Conservation (phyloP, 148 eudicot species). For the Pharnaceum exiguum region DNA sequence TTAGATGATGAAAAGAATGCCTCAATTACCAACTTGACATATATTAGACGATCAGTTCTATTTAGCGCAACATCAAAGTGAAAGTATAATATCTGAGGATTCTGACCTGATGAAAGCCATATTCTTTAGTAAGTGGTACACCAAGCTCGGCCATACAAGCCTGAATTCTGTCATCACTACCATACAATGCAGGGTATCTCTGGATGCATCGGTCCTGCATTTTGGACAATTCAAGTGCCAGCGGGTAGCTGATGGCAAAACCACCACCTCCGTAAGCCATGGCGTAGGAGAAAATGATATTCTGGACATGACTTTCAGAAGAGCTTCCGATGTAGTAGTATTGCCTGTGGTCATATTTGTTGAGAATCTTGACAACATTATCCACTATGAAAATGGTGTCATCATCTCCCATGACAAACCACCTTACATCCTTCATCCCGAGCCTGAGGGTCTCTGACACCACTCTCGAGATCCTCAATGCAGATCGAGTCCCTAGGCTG, state of each 20-base stretch:
- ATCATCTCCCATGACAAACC: conserved; percentile 74
- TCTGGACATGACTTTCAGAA: conserved; percentile 61
- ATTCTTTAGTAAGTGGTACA: conserved; percentile 33
- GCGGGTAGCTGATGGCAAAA: conserved; percentile 58
- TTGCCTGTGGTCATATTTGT: conserved; percentile 51
- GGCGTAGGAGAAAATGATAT: conserved; percentile 55
- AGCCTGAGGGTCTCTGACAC: conserved; percentile 48
- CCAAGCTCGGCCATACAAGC: conserved; percentile 47
- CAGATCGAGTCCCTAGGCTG: conserved; percentile 34
- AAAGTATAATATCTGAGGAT: no score
- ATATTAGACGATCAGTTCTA: no score
- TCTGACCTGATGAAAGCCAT: conserved; percentile 42
- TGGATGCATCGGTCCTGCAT: conserved; percentile 44
- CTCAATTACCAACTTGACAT: no score
- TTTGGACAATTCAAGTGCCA: conserved; percentile 26
- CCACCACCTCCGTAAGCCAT: conserved; percentile 98
- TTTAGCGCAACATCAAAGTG: no score
- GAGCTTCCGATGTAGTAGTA: conserved; percentile 45
- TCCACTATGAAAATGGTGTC: conserved; percentile 50
- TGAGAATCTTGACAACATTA: conserved; percentile 43
- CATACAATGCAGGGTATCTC: conserved; percentile 37
- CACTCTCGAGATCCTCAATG: conserved; percentile 42
- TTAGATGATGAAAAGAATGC: no score
- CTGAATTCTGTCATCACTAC: conserved; percentile 40
- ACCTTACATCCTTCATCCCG: conserved; percentile 39